Evolutionary conservation across 345 rosid species (phyloP).

Genomic region (Mercurialis annua): DNA sequence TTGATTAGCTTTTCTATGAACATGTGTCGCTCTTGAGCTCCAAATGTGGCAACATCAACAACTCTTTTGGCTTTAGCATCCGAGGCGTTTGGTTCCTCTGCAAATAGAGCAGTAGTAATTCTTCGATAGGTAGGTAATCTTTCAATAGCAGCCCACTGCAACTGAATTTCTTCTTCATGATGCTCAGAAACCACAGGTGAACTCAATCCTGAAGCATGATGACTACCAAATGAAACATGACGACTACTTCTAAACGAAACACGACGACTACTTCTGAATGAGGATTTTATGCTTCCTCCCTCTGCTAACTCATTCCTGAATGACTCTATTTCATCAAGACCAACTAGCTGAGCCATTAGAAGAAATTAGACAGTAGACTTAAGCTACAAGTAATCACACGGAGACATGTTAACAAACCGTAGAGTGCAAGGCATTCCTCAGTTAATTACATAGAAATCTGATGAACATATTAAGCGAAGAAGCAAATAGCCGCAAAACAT

Average conservation of each 20-base stretch:
- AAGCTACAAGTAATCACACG: slow-evolving; percentile 49
- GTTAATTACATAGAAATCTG: too few species aligned
- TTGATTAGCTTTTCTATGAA: slow-evolving; percentile 62
- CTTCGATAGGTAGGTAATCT: slow-evolving; percentile 66
- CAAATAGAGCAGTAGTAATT: slow-evolving; percentile 48
- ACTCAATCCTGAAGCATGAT: slow-evolving; percentile 37
- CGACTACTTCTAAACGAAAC: too few species aligned
- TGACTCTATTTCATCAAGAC: slow-evolving; percentile 65
- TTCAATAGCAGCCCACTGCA: slow-evolving; percentile 68
- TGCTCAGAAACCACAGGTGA: too few species aligned
- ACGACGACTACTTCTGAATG: too few species aligned
- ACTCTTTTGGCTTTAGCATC: slow-evolving; percentile 33
- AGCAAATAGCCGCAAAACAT: too few species aligned
- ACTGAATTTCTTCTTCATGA: slow-evolving; percentile 34
- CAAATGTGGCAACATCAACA: slow-evolving; percentile 55
- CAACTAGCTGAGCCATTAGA: slow-evolving; percentile 56
- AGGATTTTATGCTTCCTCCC: slow-evolving; percentile 66
- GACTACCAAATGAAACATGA: too few species aligned
- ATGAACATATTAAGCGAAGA: too few species aligned
- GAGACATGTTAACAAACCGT: too few species aligned
- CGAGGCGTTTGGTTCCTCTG: slow-evolving; percentile 19
- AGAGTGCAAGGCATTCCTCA: too few species aligned
- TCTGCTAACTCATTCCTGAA: slow-evolving; percentile 54
- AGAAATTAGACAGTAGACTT: too few species aligned
- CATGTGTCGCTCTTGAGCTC: slow-evolving; percentile 44